Evolutionary conservation across 202 grass and related monocot genomes (phyloP).

Genomic region (Miscanthus sacchariflorus): DNA sequence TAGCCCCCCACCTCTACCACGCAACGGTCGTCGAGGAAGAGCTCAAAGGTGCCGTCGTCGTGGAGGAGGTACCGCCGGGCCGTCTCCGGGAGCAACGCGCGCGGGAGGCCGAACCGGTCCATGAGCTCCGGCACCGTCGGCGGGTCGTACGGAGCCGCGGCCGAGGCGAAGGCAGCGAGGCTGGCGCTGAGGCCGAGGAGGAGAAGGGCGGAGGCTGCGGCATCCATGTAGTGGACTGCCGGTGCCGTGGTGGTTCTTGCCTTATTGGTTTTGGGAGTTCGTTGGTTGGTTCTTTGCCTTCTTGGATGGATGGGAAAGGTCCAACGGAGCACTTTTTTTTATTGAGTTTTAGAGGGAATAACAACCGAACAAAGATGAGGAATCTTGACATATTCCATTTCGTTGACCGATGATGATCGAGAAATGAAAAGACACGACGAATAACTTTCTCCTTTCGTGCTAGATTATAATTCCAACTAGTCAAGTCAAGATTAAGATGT

Average conservation of each 20-base stretch:
- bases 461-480: neutral
- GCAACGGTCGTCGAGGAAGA: conserved; percentile 71
- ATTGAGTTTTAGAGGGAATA: neutral
- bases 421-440: neutral
- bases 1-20: conserved; percentile 62
- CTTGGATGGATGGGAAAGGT: conserved; percentile 26
- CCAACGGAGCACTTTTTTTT: conserved; percentile 4
- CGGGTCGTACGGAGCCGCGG: conserved; percentile 36
- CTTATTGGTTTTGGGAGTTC: conserved; percentile 38
- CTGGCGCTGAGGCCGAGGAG: conserved; percentile 23
- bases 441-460: neutral
- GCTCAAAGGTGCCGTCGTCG: conserved; percentile 69
- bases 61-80: conserved; percentile 72
- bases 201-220: conserved; percentile 20
- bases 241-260: neutral
- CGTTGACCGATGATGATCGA: neutral
- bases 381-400: conserved; percentile 1
- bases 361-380: neutral
- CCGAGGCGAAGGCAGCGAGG: conserved; percentile 3
- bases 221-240: conserved; percentile 43
- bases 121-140: conserved; percentile 78
- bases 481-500: neutral
- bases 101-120: conserved; percentile 67
- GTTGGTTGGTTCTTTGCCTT: neutral
- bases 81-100: conserved; percentile 66